These are phyloP conservation scores for Canna indica DNA, from an alignment of 176 grass and related monocot species.

Conservation along the genomic window DNA sequence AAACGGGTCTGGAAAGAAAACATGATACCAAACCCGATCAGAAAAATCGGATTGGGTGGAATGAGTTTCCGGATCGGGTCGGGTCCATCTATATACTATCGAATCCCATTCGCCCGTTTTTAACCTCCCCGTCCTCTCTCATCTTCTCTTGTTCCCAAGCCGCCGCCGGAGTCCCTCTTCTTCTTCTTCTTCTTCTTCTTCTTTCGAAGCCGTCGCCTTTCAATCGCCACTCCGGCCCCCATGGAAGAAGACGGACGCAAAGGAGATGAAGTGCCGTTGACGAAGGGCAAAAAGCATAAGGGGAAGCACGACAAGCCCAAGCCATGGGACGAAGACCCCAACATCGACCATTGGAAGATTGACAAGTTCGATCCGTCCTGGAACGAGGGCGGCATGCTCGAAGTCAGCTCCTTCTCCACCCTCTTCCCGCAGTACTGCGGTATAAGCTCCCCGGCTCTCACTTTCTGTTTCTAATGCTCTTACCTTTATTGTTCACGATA, in stretches of 20 bases:
- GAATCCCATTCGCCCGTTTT: too few relatives aligned
- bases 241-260: constrained; percentile 26
- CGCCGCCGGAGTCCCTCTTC: too few relatives aligned
- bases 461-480: background rate
- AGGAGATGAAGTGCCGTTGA: background rate
- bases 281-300: constrained; percentile 38
- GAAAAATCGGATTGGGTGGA: too few relatives aligned
- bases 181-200: background rate
- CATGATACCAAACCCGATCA: too few relatives aligned
- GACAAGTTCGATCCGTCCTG: constrained; percentile 87
- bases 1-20: too few relatives aligned
- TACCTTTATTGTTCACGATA: background rate
- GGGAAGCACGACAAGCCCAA: constrained; percentile 95
- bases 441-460: constrained; percentile 1
- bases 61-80: too few relatives aligned
- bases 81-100: too few relatives aligned
- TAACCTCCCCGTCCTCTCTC: too few relatives aligned
- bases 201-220: too few relatives aligned
- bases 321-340: constrained; percentile 93
- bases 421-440: constrained; percentile 92
- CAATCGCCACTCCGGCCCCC: background rate
- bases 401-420: constrained; percentile 95
- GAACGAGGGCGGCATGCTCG: constrained; percentile 82
- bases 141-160: too few relatives aligned
- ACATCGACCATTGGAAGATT: constrained; percentile 76